Base-by-base conservation (phyloP, 2,329 filamentous ascomycete species). In the Fusarium decemcellulare region DNA sequence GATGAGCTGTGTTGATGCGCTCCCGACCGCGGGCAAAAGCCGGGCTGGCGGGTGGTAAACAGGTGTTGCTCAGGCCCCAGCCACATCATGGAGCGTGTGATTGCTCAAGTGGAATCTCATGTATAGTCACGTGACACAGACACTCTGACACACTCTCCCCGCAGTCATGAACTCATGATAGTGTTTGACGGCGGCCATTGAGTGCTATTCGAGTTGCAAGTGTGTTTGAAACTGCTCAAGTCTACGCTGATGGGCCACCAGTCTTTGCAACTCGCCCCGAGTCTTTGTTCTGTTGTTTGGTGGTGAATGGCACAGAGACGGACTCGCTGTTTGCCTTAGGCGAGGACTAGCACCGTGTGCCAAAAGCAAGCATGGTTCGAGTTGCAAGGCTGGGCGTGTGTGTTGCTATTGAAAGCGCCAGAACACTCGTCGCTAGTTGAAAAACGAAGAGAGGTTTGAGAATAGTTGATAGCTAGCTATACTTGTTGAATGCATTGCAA, bases 111-210 rank as follows among this genome's bases (percentile, higher is more conserved):
- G 30, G 39, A 11, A 60, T 61, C 65, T 74, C 72, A 74, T 74
- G 69, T 57, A 59, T 55, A 59, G 53, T 74, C 72, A 74, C 72
- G 72, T 74, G 72, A 74, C 16, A 14, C 44, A 39, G 11, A 58
- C 18, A 29, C 16, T 15, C 44, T 43, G 11, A 58, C 18, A 29
- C 27, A 12, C 32, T 44, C 36, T 73, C 72, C 72, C 72, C 72
- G 72, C 72, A 73, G 69, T 74, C 72, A 74, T 74, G 72, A 74
- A 72, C 64, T 74, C 72, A 74, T 74, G 72, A 73, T 73, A 61
- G 51, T 15, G 50, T 59, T 61, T 71, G 48, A 46, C 34, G 43
- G 40, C 12, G n/a, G 27, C 44, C 55, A 14, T 15, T 6, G 18
- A 27, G 30, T 1, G 16, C 14, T 54, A 16, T 50, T 37, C 40